A percentile compares a stretch with the other conserved stretches of the same genome.
Evolutionary conservation across 2,329 filamentous ascomycete species (phyloP).

Genomic region (Clonostachys chloroleuca): DNA sequence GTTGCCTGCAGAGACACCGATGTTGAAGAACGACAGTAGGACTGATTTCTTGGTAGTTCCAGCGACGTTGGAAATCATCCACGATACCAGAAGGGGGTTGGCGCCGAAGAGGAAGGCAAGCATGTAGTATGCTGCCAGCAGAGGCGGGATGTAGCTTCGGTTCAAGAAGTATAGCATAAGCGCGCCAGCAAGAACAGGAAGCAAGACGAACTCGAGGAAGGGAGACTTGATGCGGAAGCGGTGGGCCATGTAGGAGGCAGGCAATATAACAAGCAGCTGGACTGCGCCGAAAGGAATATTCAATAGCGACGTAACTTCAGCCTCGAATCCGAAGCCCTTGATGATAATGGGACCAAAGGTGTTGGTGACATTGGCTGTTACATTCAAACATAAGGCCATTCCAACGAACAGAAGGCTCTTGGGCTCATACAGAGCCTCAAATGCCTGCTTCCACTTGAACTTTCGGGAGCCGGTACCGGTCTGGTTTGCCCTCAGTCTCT

Average conservation of each 20-base stretch:
- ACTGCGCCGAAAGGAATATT: constrained; percentile 67
- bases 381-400: constrained; percentile 39
- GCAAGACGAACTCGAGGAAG: not conserved
- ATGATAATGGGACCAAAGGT: constrained; percentile 70
- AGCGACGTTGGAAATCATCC: not conserved
- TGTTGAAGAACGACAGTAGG: not conserved
- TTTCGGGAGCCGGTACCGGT: constrained; percentile 36
- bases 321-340: constrained; percentile 62
- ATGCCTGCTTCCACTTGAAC: constrained; percentile 54
- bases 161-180: not conserved
- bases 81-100: not conserved
- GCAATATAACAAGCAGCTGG: constrained; percentile 1
- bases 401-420: constrained; percentile 57
- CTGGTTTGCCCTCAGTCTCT: constrained; percentile 54
- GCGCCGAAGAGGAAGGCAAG: not conserved
- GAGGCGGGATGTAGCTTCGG: not conserved
- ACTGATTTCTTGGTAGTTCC: not conserved
- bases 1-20: not conserved
- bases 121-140: not conserved
- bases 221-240: not conserved
- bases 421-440: constrained; percentile 52
- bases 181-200: not conserved
- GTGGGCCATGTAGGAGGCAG: not conserved
- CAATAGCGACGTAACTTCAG: constrained; percentile 62
- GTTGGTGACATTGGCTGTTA: constrained; percentile 40